These are phyloP conservation scores for Fomes fomentarius DNA, from an alignment of 1,284 basidiomycete species.

Conservation along the genomic window DNA sequence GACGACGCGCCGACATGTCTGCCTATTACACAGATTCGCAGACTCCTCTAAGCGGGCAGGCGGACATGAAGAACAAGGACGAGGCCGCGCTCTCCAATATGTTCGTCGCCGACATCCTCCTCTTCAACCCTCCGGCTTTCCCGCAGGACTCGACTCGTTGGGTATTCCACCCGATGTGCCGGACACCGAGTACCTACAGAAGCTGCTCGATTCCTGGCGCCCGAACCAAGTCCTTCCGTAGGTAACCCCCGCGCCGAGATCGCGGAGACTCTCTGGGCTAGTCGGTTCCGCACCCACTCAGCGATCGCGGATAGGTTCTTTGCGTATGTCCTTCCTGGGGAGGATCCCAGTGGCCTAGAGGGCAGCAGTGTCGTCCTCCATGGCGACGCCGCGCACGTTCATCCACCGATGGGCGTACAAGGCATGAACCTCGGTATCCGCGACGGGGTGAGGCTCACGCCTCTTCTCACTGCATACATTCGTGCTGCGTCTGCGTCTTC, in stretches of 20 bases:
- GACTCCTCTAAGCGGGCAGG: constrained; percentile 28
- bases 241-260: constrained; percentile 15
- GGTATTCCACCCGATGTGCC: constrained; percentile 37
- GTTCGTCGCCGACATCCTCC: constrained; percentile 37
- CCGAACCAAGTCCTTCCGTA: constrained; percentile 23
- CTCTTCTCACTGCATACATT: constrained; percentile 25
- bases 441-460: constrained; percentile 42
- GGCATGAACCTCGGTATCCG: constrained; percentile 53
- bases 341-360: not conserved
- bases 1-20: constrained; percentile 7
- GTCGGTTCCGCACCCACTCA: constrained; percentile 44
- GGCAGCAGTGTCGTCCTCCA: constrained; percentile 34
- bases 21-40: constrained; percentile 27
- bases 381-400: constrained; percentile 50
- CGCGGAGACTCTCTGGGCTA: constrained; percentile 36
- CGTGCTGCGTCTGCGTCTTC: not conserved
- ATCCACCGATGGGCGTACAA: constrained; percentile 49
- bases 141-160: constrained; percentile 10
- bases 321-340: constrained; percentile 25
- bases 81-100: constrained; percentile 28
- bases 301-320: constrained; percentile 40
- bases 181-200: constrained; percentile 40
- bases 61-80: constrained; percentile 7
- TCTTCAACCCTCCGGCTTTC: constrained; percentile 21
- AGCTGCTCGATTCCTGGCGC: constrained; percentile 40